These are phyloP conservation scores for Boletus reticuloceps DNA, from an alignment of 768 basidiomycete genomes.

Conservation along the genomic window DNA sequence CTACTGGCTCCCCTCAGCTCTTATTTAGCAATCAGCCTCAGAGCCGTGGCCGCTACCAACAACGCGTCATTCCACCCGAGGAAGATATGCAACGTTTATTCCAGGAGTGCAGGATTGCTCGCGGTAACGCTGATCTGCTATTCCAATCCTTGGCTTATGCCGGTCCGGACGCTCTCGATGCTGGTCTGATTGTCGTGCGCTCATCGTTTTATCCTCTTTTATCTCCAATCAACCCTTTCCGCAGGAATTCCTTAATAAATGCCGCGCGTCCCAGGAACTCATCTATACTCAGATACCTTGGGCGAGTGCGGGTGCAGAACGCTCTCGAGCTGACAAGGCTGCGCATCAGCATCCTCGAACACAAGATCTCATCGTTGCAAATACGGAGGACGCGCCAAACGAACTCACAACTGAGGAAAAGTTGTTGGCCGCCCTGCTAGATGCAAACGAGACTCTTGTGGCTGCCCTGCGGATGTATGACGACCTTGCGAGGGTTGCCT, in stretches of 20 bases:
- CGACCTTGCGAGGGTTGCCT: conserved; percentile 67
- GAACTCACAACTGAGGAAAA: conserved; percentile 71
- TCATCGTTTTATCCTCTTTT: not conserved
- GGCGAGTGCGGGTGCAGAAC: conserved; percentile 82
- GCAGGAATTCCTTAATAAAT: conserved; percentile 83
- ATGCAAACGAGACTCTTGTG: conserved; percentile 68
- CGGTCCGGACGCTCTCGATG: conserved; percentile 49
- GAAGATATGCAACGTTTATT: conserved; percentile 83
- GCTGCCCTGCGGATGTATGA: conserved; percentile 73
- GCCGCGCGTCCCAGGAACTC: conserved; percentile 78
- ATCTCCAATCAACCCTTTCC: not conserved
- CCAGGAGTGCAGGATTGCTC: conserved; percentile 82
- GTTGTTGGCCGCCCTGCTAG: conserved; percentile 68
- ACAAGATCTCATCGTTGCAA: conserved; percentile 19
- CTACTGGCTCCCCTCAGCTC: not conserved
- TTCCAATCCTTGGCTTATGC: conserved; percentile 68
- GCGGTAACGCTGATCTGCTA: conserved; percentile 75
- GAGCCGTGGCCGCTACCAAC: conserved; percentile 16
- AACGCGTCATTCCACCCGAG: conserved; percentile 62
- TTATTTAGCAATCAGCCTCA: conserved; percentile 2
- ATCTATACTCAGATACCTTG: conserved; percentile 87
- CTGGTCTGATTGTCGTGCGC: conserved; percentile 66
- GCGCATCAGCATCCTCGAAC: conserved; percentile 7
- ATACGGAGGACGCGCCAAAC: conserved; percentile 32
- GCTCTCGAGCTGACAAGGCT: conserved; percentile 46